Evolutionary conservation across 371 early-diverging fungal species (phyloP), one percentile per base, ranked within the genome.

Genomic region (Mucor sp.): DNA sequence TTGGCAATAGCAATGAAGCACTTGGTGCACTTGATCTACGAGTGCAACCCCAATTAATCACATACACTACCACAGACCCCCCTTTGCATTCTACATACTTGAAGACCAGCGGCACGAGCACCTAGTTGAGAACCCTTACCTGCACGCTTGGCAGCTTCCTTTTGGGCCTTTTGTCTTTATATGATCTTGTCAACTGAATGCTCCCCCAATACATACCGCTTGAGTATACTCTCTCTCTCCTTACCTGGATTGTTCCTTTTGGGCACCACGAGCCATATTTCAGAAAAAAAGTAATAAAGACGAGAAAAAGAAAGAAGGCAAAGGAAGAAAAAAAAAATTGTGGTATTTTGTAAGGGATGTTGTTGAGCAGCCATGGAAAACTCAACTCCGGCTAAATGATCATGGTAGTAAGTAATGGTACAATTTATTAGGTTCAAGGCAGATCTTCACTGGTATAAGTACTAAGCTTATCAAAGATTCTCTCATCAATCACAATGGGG

Each of bases 51-150:
- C 25, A 50, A 25, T 25, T 25, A 50, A 50, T 12, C 23, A 23
- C 50, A 12, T 4, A 23, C 12, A 19, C 8, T 6, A n/a, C 7
- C 30, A n/a, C n/a, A 17, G 0, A 43, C 19, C 21, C n/a, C 15
- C 4, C 6, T 58, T 58, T 33, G 33, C 12, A 33, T 11, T 41
- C 30, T 2, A 50, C 44, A 60, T 74, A 85, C 80, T 71, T 84
- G 80, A 62, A 88, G 73, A 60, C 90, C 90, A 44, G 84, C 87
- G n/a, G 83, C 83, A 65, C 90, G 85, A 66, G 85, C 85, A 56
- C 63, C 74, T 12, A 89, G 73, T 66, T 89, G 89, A 12, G 86
- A 86, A 28, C 74, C 78, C 19, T 76, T 78, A 15, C 77, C 78
- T 11, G 61, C 61, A 60, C 73, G 69, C 47, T 79, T 74, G 25